A percentile compares a stretch with the other conserved stretches of the same genome.
phyloP scores from a whole-genome alignment of 805 yeast genomes.

The Starmerella khaoyaiensis region DNA sequence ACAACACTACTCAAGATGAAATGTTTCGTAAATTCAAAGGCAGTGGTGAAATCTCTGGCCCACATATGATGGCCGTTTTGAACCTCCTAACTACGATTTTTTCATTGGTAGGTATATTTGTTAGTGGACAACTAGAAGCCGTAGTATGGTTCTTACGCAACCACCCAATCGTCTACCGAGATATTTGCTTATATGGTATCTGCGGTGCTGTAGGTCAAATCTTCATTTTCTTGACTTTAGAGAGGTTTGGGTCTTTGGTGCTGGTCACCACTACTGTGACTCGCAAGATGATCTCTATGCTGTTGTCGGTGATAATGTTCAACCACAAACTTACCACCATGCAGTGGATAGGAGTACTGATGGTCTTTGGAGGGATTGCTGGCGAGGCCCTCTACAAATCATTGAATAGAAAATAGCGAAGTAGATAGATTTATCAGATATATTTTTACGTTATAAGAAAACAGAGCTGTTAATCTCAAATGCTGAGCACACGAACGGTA shows the following conservation, averaged over 20 bases:
- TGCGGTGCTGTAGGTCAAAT: constrained; percentile 89
- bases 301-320: constrained; percentile 71
- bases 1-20: constrained; percentile 87
- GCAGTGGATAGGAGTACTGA: constrained; percentile 68
- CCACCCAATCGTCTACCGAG: constrained; percentile 45
- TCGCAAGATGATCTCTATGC: constrained; percentile 91
- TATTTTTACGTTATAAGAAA: constrained; percentile 33
- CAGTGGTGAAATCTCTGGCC: constrained; percentile 49
- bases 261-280: constrained; percentile 91
- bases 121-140: constrained; percentile 42
- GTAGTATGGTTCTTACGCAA: constrained; percentile 36
- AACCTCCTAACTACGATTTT: constrained; percentile 36
- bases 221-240: constrained; percentile 78
- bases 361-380: constrained; percentile 78
- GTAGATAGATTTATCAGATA: not conserved
- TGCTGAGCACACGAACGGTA: constrained; percentile 84
- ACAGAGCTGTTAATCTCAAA: constrained; percentile 85
- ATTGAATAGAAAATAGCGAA: constrained; percentile 5
- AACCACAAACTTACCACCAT: constrained; percentile 52
- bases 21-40: constrained; percentile 40
- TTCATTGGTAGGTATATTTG: constrained; percentile 27
- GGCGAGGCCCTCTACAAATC: constrained; percentile 54
- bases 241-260: constrained; percentile 70
- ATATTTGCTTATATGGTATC: constrained; percentile 52
- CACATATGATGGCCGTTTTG: constrained; percentile 70